phyloP scores from a whole-genome alignment of 352 stramenopile species.

The Phytophthora ohioensis region DNA sequence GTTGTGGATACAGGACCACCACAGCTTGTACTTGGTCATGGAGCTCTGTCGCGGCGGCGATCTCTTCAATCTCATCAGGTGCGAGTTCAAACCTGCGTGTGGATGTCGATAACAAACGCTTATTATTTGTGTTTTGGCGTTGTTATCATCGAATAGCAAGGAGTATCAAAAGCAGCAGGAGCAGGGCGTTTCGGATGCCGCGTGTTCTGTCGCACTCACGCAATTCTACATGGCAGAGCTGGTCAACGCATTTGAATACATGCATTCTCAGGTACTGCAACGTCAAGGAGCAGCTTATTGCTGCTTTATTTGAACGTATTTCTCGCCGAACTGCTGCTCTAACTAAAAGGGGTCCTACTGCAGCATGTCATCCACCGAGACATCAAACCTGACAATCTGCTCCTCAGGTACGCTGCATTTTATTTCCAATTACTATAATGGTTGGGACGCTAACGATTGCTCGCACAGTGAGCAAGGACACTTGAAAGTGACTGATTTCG shows the following conservation, averaged over 20 bases:
- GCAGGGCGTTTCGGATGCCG: conserved; percentile 60
- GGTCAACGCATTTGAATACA: conserved; percentile 93
- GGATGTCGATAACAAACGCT: not conserved
- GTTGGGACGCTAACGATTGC: not conserved
- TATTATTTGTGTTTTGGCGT: not conserved
- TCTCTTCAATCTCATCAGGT: conserved; percentile 85
- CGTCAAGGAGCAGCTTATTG: not conserved
- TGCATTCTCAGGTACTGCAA: conserved; percentile 87
- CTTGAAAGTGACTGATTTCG: conserved; percentile 93
- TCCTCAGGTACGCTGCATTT: conserved; percentile 64
- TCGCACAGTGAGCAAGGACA: conserved; percentile 71
- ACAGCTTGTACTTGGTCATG: conserved; percentile 91
- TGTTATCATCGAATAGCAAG: conserved; percentile 34
- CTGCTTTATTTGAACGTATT: not conserved
- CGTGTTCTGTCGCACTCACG: conserved; percentile 80
- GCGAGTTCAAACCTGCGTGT: not conserved
- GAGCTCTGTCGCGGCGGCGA: conserved; percentile 87
- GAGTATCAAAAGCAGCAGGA: conserved; percentile 68
- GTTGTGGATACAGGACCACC: conserved; percentile 64
- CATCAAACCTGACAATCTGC: conserved; percentile 94
- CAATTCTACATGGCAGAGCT: conserved; percentile 95
- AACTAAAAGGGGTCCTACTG: conserved; percentile 18
- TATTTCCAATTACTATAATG: not conserved
- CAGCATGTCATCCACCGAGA: conserved; percentile 96
- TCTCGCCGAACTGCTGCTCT: not conserved